Evolutionary conservation across 1,284 basidiomycete genomes (phyloP), one percentile per base, ranked within the genome.

Genomic region (Cryptococcus sp.): DNA sequence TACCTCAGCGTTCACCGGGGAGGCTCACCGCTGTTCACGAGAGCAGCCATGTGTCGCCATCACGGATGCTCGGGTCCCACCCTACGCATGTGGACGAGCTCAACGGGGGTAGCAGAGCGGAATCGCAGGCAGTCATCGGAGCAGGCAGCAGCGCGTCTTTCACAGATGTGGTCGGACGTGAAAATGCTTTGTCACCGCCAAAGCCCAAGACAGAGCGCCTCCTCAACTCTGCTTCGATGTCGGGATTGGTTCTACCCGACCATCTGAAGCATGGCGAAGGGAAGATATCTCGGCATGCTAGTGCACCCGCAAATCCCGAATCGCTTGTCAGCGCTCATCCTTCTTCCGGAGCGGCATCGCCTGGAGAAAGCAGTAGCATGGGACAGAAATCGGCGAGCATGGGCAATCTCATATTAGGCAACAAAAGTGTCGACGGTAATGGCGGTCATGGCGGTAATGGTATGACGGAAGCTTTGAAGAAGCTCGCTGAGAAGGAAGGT

Each of bases 61-160:
- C 57, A 13, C 60, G 69, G 5, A 57, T 59, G 51, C 68, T 74
- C 20, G 68, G 69, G 47, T 58, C 57, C 19, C 68, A 71, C 0
- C 73, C 74, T 19, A 74, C 74, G 5, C 74, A 72, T 62, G 61
- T 74, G 50, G 69, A 69, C 53, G 61, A 64, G 25, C 38, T 31
- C 23, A 42, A 20, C 3, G 53, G 38, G 17, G 38, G 54, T 44
- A 50, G 27, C 19, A 23, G 31, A 38, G 53, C 40, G 19, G 15
- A 44, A 13, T 35, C n/a, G 46, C 20, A 46, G 39, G 23, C 23
- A 19, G 17, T 5, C 35, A 16, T 15, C 17, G 17, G 23, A 1
- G 46, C 27, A 17, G 25, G 2, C 4, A 22, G 22, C 2, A 19
- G 47, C 6, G 31, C 31, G 31, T 35, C 31, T 10, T 8, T 35